Conservation (phyloP, 2,329 filamentous ascomycete species). For the Colletotrichum cordylinicola region DNA sequence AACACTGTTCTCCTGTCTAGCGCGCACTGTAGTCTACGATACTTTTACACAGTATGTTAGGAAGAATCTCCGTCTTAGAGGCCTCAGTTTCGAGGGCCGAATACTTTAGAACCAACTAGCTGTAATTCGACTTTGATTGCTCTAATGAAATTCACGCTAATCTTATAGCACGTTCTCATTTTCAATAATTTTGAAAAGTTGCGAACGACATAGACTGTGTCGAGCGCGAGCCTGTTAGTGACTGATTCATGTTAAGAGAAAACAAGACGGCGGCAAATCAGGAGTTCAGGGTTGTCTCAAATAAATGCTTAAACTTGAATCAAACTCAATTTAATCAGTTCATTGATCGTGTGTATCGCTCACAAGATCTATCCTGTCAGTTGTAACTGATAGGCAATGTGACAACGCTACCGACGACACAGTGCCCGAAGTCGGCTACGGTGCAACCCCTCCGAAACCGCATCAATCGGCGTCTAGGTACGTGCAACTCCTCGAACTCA, state of each 20-base stretch:
- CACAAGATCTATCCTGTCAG: not conserved
- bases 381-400: not conserved
- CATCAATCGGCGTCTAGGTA: not conserved
- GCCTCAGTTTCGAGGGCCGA: accelerated
- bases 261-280: not conserved
- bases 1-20: not conserved
- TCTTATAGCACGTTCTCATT: accelerated
- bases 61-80: not conserved
- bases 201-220: not conserved
- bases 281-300: not conserved
- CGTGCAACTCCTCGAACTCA: not conserved
- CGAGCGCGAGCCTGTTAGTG: not conserved
- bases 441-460: not conserved
- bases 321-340: not conserved
- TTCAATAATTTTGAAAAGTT: not conserved
- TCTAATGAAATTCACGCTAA: accelerated
- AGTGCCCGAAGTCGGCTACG: not conserved
- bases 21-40: not conserved
- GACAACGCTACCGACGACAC: not conserved
- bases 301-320: not conserved
- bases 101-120: not conserved
- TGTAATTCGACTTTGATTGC: not conserved
- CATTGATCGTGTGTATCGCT: not conserved
- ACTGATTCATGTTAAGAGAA: not conserved
- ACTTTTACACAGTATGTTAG: not conserved